Evolutionary conservation across 495 filamentous ascomycete genomes (phyloP), one percentile per base, ranked within the genome.

Genomic region (Aspergillus cristatus): DNA sequence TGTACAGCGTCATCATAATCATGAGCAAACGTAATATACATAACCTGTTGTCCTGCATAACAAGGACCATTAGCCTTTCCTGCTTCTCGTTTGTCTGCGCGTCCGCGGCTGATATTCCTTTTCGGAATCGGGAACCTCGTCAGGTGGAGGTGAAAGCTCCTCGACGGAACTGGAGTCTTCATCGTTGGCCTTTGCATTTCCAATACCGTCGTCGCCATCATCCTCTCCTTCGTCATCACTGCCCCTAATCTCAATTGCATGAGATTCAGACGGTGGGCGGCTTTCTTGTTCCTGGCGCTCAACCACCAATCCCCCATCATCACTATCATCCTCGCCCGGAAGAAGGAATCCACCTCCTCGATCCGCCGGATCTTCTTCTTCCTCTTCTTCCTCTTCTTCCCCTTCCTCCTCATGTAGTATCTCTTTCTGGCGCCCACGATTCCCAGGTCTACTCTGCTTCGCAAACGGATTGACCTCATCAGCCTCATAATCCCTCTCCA

Each of bases 391-490:
- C 11, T 41, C 40, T 14, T 29, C 34, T 1, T 35, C 26, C n/a
- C 28, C 25, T 12, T 12, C 14, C 5, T 13, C 24, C 20, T 24
- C 20, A 8, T 24, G 20, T 24, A 24, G 20, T 8, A 8, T 4
- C 20, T 24, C 4, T 24, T 24, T 8, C 6, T 33, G 26, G 3
- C 37, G 40, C 14, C 37, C 30, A 3, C 14, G 18, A 26, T 15
- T 11, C 6, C 16, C 15, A 28, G 20, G 26, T 18, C 34, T 46
- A 28, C 48, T 45, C 20, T 45, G 37, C 7, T 39, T 34, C 5
- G 55, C 48, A 42, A 70, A 70, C 2, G 66, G 63, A 45, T 70
- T 70, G 28, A 57, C 43, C 3, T 43, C 32, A 24, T 67, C 63
- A 13, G 48, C 43, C 38, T 63, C 53, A 6, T 40, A 30, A 31